Evolutionary conservation across 2,329 filamentous ascomycete genomes (phyloP), one percentile per base, ranked within the genome.

Genomic region (Xylariaceae sp.): DNA sequence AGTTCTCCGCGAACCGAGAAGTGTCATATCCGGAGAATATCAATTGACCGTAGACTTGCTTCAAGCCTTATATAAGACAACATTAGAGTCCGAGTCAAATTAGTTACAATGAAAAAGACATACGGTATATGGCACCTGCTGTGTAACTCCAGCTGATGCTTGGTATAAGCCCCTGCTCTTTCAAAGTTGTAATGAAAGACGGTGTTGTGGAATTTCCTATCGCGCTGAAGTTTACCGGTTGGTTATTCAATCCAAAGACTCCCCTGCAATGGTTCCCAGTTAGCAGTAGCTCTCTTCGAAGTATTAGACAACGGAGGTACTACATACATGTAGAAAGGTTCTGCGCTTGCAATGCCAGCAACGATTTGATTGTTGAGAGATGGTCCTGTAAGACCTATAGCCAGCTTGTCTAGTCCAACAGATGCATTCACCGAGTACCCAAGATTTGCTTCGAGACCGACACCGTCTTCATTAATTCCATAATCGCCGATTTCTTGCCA

Each of bases 91-190:
- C 45, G 33, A 19, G 35, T 14, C 22, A 37, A 5, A 20, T 5
- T 42, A 7, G 12, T 25, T 12, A 16, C 16, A 3, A 22, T 16
- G 14, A 16, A 34, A 21, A 40, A 16, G 10, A 55, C 65, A 53
- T 54, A 57, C 67, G 66, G 44, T 71, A 71, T 37, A 59, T 60
- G 17, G 65, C 66, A 2, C 68, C 68, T 5, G 69, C 68, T 6
- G 68, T 70, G 45, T 70, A 71, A 40, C 66, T 68, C 63, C 68
- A 72, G 40, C 67, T 69, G 12, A 69, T 49, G 45, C 67, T 69
- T 6, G 67, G 67, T 21, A 70, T 70, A 16, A 58, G 43, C 4
- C 60, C 57, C 23, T 66, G 54, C 17, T 64, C 55, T 48, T 67
- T 70, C 5, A 71, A 54, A 1, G 59, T 63, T 6, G 62, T 62